These are phyloP conservation scores for Pseudocercospora ulei DNA, from an alignment of 2,329 filamentous ascomycete genomes.

Conservation along the genomic window DNA sequence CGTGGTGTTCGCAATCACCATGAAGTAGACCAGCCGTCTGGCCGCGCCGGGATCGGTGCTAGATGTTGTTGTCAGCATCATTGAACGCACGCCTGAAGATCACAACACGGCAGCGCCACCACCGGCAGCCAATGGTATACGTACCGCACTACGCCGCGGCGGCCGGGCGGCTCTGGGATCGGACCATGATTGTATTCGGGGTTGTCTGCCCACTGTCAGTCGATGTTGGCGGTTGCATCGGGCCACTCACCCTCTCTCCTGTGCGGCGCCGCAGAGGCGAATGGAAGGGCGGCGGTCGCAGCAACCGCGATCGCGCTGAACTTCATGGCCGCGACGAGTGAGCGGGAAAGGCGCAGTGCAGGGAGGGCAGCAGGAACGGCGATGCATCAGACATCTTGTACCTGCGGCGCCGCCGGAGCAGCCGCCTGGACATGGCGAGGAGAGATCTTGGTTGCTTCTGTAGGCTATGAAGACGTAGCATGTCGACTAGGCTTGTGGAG, in stretches of 20 bases:
- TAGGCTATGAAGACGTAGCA: conserved; percentile 4
- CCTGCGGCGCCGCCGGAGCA: not conserved
- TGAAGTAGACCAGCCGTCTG: too few species aligned
- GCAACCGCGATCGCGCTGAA: conserved; percentile 13
- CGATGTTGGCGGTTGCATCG: not conserved
- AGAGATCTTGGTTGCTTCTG: conserved; percentile 7
- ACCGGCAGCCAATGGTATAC: too few species aligned
- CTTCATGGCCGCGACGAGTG: conserved; percentile 19
- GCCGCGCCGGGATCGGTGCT: too few species aligned
- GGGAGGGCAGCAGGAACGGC: not conserved
- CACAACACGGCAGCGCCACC: too few species aligned
- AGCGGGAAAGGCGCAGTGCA: conserved; percentile 3
- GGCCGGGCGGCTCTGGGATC: too few species aligned
- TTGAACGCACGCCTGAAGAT: too few species aligned
- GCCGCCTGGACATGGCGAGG: not conserved
- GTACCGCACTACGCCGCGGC: too few species aligned
- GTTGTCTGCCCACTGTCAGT: not conserved
- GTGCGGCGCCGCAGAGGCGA: conserved; percentile 13
- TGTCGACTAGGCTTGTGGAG: conserved; percentile 6
- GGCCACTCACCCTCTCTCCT: conserved; percentile 1
- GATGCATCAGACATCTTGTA: conserved; percentile 12
- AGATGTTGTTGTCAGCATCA: too few species aligned
- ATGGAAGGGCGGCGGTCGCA: conserved; percentile 12
- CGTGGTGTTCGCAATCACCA: too few species aligned
- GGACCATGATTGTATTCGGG: not conserved